Evolutionary conservation across 768 basidiomycete genomes (phyloP).

Genomic region (Austroboletus eburneus): DNA sequence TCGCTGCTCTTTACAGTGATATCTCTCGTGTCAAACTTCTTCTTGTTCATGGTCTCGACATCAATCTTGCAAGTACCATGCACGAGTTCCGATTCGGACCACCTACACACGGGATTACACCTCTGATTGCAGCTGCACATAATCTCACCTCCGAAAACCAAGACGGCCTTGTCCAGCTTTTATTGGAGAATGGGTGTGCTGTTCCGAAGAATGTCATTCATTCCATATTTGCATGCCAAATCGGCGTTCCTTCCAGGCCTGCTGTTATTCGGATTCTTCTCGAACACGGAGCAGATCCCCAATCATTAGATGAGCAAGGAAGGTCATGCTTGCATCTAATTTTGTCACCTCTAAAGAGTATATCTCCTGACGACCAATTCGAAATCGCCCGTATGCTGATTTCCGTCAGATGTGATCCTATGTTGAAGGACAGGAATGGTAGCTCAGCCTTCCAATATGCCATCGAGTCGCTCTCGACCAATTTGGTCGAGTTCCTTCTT

Average conservation of each 20-base stretch:
- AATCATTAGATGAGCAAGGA: no score
- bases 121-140: background rate
- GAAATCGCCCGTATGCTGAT: background rate
- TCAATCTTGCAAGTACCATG: slow-evolving; percentile 1
- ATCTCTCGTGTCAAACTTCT: background rate
- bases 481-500: background rate
- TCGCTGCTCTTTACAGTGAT: no score
- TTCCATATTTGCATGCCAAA: background rate
- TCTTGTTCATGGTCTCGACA: slow-evolving; percentile 10
- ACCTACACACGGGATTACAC: no score
- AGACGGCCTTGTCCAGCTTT: background rate
- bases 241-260: background rate
- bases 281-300: background rate
- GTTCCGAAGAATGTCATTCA: background rate
- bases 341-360: no score
- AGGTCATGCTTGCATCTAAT: background rate
- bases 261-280: background rate
- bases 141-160: background rate
- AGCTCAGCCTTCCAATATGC: background rate
- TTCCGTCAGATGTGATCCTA: slow-evolving; percentile 1
- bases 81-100: no score
- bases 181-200: background rate
- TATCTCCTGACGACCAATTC: background rate
- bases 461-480: background rate
- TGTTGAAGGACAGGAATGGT: background rate